Percentiles rank a stretch among this genome's conserved stretches.
These are phyloP conservation scores for Talaromyces sp. DNA, from an alignment of 2,329 filamentous ascomycete species.

Conservation along the genomic window DNA sequence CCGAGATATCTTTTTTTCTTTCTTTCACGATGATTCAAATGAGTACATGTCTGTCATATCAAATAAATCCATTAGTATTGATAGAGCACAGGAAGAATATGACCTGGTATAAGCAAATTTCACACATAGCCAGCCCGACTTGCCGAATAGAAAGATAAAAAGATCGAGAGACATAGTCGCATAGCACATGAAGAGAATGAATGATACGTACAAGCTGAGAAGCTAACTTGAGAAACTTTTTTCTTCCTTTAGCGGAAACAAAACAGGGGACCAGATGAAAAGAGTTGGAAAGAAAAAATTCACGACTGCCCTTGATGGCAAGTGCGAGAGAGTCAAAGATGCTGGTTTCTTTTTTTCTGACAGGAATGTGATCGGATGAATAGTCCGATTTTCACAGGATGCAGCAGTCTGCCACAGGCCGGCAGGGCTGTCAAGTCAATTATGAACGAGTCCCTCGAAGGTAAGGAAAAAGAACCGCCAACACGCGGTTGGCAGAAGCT, in stretches of 20 bases:
- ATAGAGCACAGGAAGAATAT: constrained; percentile 3
- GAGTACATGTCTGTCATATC: constrained; percentile 40
- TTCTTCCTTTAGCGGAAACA: constrained; percentile 3
- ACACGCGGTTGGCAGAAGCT: neutral
- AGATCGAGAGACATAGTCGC: constrained; percentile 12
- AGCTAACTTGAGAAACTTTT: constrained; percentile 2
- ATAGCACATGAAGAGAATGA: constrained; percentile 19
- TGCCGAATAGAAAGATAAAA: neutral
- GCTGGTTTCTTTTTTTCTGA: neutral
- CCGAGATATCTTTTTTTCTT: constrained; percentile 18
- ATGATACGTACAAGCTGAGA: constrained; percentile 37
- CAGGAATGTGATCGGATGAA: constrained; percentile 4
- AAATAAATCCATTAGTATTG: constrained; percentile 32
- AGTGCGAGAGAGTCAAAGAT: constrained; percentile 18
- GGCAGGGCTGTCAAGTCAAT: constrained; percentile 11
- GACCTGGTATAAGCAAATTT: constrained; percentile 7
- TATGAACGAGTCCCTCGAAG: constrained; percentile 14
- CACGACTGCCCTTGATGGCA: constrained; percentile 20
- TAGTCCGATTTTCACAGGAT: constrained; percentile 19
- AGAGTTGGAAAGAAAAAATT: constrained; percentile 9
- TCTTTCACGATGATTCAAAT: constrained; percentile 27
- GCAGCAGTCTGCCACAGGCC: constrained; percentile 20
- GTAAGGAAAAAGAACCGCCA: constrained; percentile 8
- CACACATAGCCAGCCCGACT: neutral
- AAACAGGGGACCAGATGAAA: constrained; percentile 9